phyloP scores from a whole-genome alignment of 2,329 filamentous ascomycete genomes.

The Trichoderma asperellum region DNA sequence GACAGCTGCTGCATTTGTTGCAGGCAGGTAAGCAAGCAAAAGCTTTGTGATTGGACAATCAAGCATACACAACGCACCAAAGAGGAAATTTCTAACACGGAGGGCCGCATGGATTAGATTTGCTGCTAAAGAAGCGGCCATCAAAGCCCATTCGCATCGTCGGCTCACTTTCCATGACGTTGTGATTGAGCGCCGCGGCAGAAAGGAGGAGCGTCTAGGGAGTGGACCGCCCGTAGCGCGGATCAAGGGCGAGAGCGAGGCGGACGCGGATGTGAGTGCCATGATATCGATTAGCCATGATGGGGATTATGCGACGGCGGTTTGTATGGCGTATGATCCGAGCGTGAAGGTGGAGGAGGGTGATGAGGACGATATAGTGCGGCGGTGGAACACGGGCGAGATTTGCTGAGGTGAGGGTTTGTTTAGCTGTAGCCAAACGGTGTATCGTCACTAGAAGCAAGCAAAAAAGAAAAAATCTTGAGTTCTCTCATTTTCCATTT shows the following conservation, averaged over 20 bases:
- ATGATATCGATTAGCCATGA: constrained; percentile 87
- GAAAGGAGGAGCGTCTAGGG: constrained; percentile 37
- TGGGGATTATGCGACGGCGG: constrained; percentile 75
- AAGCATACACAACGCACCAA: background rate
- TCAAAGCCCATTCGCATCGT: constrained; percentile 70
- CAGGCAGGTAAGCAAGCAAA: constrained; percentile 40
- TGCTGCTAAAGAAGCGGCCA: constrained; percentile 74
- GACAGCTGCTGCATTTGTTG: constrained; percentile 43
- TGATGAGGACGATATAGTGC: background rate
- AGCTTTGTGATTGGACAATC: background rate
- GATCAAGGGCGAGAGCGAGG: constrained; percentile 41
- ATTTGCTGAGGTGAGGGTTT: background rate
- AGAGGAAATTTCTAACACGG: background rate
- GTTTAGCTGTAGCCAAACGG: too few species aligned
- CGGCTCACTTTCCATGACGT: constrained; percentile 66
- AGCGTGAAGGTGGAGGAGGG: constrained; percentile 13
- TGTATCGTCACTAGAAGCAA: too few species aligned
- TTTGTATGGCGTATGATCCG: constrained; percentile 58
- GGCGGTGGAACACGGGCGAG: background rate
- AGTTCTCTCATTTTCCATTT: background rate
- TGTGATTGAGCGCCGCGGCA: constrained; percentile 44
- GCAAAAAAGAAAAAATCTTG: too few species aligned
- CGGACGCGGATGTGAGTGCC: constrained; percentile 56
- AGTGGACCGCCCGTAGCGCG: constrained; percentile 52
- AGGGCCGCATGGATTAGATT: constrained; percentile 51